Evolutionary conservation across 495 filamentous ascomycete genomes (phyloP).

Genomic region (Recurvomyces mirabilis): DNA sequence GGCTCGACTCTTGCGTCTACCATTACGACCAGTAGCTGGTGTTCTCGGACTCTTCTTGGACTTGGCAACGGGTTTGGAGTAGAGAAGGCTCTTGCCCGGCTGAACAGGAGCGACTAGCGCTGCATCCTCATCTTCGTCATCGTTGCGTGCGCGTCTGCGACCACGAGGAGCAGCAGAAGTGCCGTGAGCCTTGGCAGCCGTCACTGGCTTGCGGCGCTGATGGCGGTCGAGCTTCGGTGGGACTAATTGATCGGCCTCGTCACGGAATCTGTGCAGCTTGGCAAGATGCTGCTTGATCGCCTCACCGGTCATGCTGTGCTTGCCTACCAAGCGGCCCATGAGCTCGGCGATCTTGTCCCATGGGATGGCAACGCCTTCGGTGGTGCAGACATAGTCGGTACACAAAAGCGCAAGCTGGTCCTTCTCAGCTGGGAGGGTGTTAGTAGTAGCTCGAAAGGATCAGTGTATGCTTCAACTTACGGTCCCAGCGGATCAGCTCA

Average conservation of each 20-base stretch:
- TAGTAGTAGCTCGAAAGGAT: constrained; percentile 1
- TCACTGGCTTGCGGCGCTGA: constrained; percentile 7
- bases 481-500: constrained; percentile 18
- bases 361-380: constrained; percentile 7
- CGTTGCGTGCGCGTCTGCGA: background rate
- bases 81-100: background rate
- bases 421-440: constrained; percentile 9
- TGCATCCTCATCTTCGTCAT: constrained; percentile 2
- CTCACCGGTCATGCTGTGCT: constrained; percentile 12
- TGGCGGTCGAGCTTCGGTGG: constrained; percentile 11
- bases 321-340: background rate
- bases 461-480: constrained; percentile 3
- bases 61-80: background rate
- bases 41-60: constrained; percentile 7
- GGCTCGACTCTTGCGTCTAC: constrained; percentile 1
- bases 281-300: constrained; percentile 21
- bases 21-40: background rate
- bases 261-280: constrained; percentile 13
- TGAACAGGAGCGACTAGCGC: background rate
- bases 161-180: background rate
- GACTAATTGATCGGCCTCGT: background rate
- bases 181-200: background rate
- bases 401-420: constrained; percentile 17
- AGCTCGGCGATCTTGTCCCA: constrained; percentile 13
- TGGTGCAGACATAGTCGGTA: constrained; percentile 10